Base-by-base conservation (phyloP, 768 basidiomycete species). In the Mycena polygramma region DNA sequence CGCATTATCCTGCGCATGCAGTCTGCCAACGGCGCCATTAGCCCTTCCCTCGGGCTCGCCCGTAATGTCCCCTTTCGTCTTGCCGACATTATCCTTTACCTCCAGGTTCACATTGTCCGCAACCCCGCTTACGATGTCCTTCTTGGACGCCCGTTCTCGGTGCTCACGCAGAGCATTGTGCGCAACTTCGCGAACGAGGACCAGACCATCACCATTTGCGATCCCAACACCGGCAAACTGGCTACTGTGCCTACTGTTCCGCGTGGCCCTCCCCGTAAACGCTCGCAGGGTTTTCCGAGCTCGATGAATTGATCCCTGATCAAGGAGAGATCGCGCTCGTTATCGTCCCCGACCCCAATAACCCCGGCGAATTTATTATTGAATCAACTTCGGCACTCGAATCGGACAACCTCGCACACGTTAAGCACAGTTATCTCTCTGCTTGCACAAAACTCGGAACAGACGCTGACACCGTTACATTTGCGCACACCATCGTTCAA, bases 91-190 rank as follows among this genome's bases (percentile, higher is more conserved):
- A 52, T 49, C 0, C 45, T 63, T 0, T 70, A 69, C 30, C 58
- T 73, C 0, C 72, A 73, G 49, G 72, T 73, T 1, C 69, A 73
- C 41, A 37, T 73, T 0, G 57, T 73, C 11, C 48, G 48, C 0
- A 63, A 70, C 9, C 65, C 73, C 0, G 73, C 73, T 0, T 73
- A 73, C 24, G 58, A 70, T n/a, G 45, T 74, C 1, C 48, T 74
- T 2, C 35, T 74, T 2, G 73, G 73, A 1, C 57, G 62, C 0
- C 73, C 73, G 0, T 74, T 74, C 49, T 54, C 67, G 20, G 43
- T 60, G 0, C 30, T 74, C 0, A 68, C 58, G 2, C 48, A 71
- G 39, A 67, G 65, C 36, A 46, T 41, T 19, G 54, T 55, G 2
- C 45, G 46, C 4, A 70, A 60, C 22, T 70, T 66, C 51, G 58